A percentile compares a stretch with the other conserved stretches of the same genome.
These are phyloP conservation scores for Ophiocordyceps camponoti-saundersi DNA, from an alignment of 2,329 filamentous ascomycete genomes.

Conservation along the genomic window DNA sequence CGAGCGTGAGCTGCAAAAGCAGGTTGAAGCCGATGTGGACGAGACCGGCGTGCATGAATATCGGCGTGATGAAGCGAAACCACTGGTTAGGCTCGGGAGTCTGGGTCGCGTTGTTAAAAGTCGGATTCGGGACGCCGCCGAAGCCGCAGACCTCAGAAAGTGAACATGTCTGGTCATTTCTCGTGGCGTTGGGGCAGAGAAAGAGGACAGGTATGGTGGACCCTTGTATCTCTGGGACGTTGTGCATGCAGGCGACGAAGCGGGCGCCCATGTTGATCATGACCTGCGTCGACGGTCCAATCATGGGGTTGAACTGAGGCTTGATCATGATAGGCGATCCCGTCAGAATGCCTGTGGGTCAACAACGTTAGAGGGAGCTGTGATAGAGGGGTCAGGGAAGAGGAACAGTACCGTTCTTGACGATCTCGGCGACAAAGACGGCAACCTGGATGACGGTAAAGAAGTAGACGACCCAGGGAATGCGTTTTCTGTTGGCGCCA, in stretches of 20 bases:
- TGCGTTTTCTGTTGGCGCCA: conserved; percentile 34
- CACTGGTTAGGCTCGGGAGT: conserved; percentile 69
- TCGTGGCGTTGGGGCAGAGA: conserved; percentile 70
- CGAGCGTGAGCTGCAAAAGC: conserved; percentile 76
- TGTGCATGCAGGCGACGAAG: conserved; percentile 90
- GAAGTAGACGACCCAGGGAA: conserved; percentile 69
- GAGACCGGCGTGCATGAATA: conserved; percentile 86
- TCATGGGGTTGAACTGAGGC: conserved; percentile 90
- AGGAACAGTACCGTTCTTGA: conserved; percentile 53
- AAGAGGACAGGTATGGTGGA: conserved; percentile 34
- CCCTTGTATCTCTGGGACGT: conserved; percentile 47
- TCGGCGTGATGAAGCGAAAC: conserved; percentile 90
- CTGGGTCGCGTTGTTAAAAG: conserved; percentile 32
- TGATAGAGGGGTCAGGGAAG: neutral
- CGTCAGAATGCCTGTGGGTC: conserved; percentile 49
- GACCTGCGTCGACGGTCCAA: conserved; percentile 77
- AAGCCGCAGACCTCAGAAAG: conserved; percentile 77
- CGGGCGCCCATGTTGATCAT: conserved; percentile 95
- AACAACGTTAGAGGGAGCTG: conserved; percentile 1
- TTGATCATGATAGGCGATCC: conserved; percentile 63
- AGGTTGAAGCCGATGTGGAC: conserved; percentile 96
- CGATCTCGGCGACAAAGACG: conserved; percentile 80
- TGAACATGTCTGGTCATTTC: conserved; percentile 43
- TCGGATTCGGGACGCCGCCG: conserved; percentile 50
- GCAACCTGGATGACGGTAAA: conserved; percentile 61